Evolutionary conservation across 192 early-diverging fungal genomes (phyloP), one percentile per base, ranked within the genome.

Genomic region (Tieghemiomyces parasiticus): DNA sequence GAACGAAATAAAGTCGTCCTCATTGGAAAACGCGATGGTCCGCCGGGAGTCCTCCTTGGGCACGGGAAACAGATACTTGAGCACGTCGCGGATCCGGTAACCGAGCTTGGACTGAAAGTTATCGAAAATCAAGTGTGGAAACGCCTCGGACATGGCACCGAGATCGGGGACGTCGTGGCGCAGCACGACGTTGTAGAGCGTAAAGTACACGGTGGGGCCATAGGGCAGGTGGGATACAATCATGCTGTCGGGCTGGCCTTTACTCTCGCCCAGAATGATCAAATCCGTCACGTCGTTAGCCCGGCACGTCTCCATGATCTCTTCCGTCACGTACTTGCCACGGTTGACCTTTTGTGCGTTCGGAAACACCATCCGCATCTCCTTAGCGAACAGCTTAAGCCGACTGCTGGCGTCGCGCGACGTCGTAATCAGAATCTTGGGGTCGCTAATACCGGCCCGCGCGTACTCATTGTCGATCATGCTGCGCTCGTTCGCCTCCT

Each of bases 391-490:
- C 73, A 93, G 91, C 66, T 85, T 82, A 64, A 99, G 78, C 46
- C 93, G 84, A 61, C 85, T 83, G 69, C 84, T 88, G 24, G 95
- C 92, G 60, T 96, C 92, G 59, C 93, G 77, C 19, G 92, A 95
- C 8, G 95, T 99, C 25, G 95, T 99, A 58, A 99, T 89, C 22
- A 99, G 71, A 20, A 99, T 81, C 64, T 99, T 99, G 49, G 95
- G 93, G 65, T 99, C 95, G 53, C 75, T 84, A 42, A 88, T 78
- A 46, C 95, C 95, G 19, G 93, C 92, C 22, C 82, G 81, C 16
- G 93, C 82, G 69, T 99, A 99, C 79, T 99, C 95, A 61, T 99
- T 93, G 75, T 99, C 95, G 52, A 92, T 84, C 64, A 95, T 92
- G 12, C 82, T 79, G 6, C 78, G 74, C 9, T 83, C 83, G 20